Base-by-base conservation (phyloP, 2,329 filamentous ascomycete species). In the Mycocentrospora acerina region DNA sequence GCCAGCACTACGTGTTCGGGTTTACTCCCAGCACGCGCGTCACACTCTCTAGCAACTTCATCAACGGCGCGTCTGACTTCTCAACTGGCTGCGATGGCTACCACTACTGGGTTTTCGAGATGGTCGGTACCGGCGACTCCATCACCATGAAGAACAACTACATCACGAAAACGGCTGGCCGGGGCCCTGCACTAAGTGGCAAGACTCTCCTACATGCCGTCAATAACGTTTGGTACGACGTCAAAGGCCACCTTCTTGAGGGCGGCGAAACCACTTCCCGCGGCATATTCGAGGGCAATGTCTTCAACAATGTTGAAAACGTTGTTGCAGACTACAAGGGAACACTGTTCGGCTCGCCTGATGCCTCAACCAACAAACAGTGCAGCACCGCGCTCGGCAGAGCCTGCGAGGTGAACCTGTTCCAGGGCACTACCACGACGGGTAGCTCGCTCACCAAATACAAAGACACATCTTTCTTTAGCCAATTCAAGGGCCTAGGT, bases 71-170 rank as follows among this genome's bases (percentile, higher is more conserved):
- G 11, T 43, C 51, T 1, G 35, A 38, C 19, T 39, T 40, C 29
- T 50, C 51, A 7, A 43, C 51, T 3, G 29, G 32, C 33, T 55
- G 51, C 37, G 44, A 55, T 29, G 42, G 38, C 27, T 42, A 53
- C 28, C 40, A 50, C 24, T 55, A 55, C 39, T 55, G 49, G 51
- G 42, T 38, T 17, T 37, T 51, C 17, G 46, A 50, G 27, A 45
- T 55, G 35, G 42, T 48, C 24, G 51, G 46, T 17, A 38, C 31
- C 9, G 46, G 37, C 35, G 51, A 55, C 35, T 25, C 35, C 8
- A 53, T 55, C 34, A 52, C 48, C 25, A 43, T 50, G 41, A 42
- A 46, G 24, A 32, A 36, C 36, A 55, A 53, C 46, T 48, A 55
- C 35, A 40, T 51, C 16, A 40, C 40, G 28, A 48, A 47, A 29